phyloP scores from a whole-genome alignment of 768 basidiomycete species.

The Cantharellus anzutake region DNA sequence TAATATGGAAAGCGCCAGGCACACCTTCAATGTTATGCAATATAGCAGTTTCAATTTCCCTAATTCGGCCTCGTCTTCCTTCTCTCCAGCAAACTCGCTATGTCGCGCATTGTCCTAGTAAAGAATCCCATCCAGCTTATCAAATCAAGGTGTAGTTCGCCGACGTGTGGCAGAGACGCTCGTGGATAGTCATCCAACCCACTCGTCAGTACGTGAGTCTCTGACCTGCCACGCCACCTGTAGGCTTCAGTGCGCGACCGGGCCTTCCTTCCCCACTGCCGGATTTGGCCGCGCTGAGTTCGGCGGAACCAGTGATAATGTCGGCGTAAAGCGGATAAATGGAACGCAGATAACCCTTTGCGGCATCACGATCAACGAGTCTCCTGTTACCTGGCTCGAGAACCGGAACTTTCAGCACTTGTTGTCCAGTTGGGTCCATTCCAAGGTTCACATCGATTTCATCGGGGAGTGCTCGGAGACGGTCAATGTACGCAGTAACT shows the following conservation, averaged over 20 bases:
- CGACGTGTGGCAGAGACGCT: slow-evolving; percentile 58
- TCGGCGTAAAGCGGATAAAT: slow-evolving; percentile 73
- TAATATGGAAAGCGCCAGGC: slow-evolving; percentile 6
- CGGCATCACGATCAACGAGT: slow-evolving; percentile 39
- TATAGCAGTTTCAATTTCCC: slow-evolving; percentile 60
- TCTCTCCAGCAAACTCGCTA: slow-evolving; percentile 72
- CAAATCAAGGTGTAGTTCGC: slow-evolving; percentile 84
- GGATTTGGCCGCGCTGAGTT: slow-evolving; percentile 86
- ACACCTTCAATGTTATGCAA: slow-evolving; percentile 71
- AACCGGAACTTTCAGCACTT: neutral
- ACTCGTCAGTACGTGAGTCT: slow-evolving; percentile 74
- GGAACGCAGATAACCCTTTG: slow-evolving; percentile 47
- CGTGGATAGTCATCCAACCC: slow-evolving; percentile 96
- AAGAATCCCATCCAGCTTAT: slow-evolving; percentile 97
- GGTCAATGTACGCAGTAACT: slow-evolving; percentile 72
- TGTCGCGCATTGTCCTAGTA: slow-evolving; percentile 77
- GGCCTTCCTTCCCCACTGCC: slow-evolving; percentile 67
- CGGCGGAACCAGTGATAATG: slow-evolving; percentile 96
- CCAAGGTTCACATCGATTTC: slow-evolving; percentile 28
- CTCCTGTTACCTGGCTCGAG: neutral
- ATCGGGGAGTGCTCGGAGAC: slow-evolving; percentile 25
- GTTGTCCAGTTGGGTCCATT: slow-evolving; percentile 13
- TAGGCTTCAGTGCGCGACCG: slow-evolving; percentile 84
- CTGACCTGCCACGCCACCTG: slow-evolving; percentile 82
- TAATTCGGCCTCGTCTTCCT: slow-evolving; percentile 68